Evolutionary conservation across 1,139 yeast genomes (phyloP), one percentile per base, ranked within the genome.

Genomic region (Nakaseomyces kungkrabaensis): DNA sequence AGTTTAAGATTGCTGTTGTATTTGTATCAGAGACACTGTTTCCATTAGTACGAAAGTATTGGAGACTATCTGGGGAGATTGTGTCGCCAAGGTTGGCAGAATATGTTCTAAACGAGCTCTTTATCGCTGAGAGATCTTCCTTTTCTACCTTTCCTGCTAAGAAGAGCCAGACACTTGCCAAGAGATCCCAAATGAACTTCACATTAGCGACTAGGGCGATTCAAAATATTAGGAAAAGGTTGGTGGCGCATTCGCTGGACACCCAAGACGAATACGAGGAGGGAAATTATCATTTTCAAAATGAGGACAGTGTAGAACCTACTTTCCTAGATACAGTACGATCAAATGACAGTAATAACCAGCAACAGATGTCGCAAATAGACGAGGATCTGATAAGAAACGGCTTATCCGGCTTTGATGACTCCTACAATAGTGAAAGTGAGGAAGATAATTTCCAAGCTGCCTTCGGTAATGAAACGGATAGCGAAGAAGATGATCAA

Each of bases 11-110:
- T 51, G 85, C 92, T 0, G 85, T 81, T 32, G 87, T 88, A 2
- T 85, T 92, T 58, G 82, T 84, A 59, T 71, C 74, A 2, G 62
- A 69, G 2, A 78, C 77, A 48, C 61, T 56, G 40, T 80, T 72
- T 56, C 67, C 78, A 1, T 65, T 85, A 5, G 92, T 94, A 34
- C 89, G 88, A 64, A 81, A 80, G 59, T 92, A 86, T 68, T 92
- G 98, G 98, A 97, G 90, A 65, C 97, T 90, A 61, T 74, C 95
- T 0, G 98, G 98, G 33, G 97, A 92, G 67, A 96, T 96, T 10
- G 78, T 92, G 43, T 86, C 96, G 22, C 86, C 96, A 9, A 72
- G 97, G 60, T 72, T 83, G 68, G 97, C 90, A 1, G 97, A 90
- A 65, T 92, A 87, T 61, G 79, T 86, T 43, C 68, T 85, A 52